Evolutionary conservation across 805 yeast genomes (phyloP), one percentile per base, ranked within the genome.

Genomic region (Kodamaea neixiangensis): DNA sequence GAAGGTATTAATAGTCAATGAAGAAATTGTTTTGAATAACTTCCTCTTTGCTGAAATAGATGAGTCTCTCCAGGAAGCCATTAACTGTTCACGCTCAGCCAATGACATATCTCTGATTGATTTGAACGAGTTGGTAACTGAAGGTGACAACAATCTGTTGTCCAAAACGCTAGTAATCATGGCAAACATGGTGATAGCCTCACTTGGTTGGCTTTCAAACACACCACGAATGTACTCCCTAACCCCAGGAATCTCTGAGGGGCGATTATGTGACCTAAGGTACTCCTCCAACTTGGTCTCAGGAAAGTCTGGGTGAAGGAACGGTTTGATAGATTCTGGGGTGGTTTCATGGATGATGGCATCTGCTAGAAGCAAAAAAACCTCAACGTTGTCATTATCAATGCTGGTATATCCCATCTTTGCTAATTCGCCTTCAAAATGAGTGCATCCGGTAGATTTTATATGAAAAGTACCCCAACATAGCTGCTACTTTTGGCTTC

Each of bases 61-160:
- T 7, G 82, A 75, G 51, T 64, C 64, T 33, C 72, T 60, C 82
- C 81, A 77, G 3, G 67, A 51, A 4, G 47, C 50, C 25, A 80
- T 53, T 14, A 77, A 49, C 2, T 48, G 52, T 44, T 62, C 69
- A 17, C 72, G 60, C 55, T 78, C 72, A 1, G 53, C 54, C 10
- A 52, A n/a, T 5, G 65, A 43, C 79, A 75, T 75, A 14, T 75
- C 76, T 15, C 64, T 56, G 7, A 75, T 47, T 21, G 67, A 59
- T 20, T 69, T 73, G n/a, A 67, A 54, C 9, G 73, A 59, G n/a
- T 60, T 60, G 15, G 77, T 69, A 31, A 71, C 54, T 0, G 63
- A 57, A 2, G 72, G 75, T 20, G 71, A 62, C 6, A 59, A 52
- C 7, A 71, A 48, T 44, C 73, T 61, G 34, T 69, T 66, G 14